Percentiles rank a stretch among this genome's conserved stretches.
phyloP scores from a whole-genome alignment of 371 early-diverging fungal genomes.

The Mortierella sp. region DNA sequence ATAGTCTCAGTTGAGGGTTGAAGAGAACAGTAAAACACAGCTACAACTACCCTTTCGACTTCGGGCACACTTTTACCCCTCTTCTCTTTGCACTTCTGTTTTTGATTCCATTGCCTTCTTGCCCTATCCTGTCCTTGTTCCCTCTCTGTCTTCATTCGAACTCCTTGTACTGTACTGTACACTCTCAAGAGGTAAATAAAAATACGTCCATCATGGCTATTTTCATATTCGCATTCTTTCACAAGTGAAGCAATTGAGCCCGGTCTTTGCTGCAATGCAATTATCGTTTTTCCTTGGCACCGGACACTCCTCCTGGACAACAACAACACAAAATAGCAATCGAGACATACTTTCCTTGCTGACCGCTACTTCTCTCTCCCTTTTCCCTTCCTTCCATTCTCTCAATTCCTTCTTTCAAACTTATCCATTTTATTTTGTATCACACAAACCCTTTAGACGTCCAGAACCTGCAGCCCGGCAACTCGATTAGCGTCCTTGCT shows the following conservation, averaged over 20 bases:
- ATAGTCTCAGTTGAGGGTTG: not conserved
- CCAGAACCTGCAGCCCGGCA: not conserved
- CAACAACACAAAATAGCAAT: not conserved
- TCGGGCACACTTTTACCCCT: too few relatives aligned
- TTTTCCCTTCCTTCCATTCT: not conserved
- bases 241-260: conserved; percentile 5
- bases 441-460: not conserved
- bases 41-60: not conserved
- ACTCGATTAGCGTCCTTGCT: not conserved
- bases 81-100: not conserved
- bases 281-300: not conserved
- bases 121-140: too few relatives aligned
- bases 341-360: not conserved
- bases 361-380: not conserved
- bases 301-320: not conserved
- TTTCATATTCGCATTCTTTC: not conserved
- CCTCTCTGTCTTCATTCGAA: not conserved
- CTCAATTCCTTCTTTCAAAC: too few relatives aligned
- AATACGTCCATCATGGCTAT: not conserved
- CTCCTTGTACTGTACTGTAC: not conserved
- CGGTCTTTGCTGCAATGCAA: not conserved
- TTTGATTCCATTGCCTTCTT: not conserved
- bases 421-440: not conserved
- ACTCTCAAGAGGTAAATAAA: not conserved
- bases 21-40: not conserved